phyloP scores from a whole-genome alignment of 306 rosid species.

The Vigna radiata region DNA sequence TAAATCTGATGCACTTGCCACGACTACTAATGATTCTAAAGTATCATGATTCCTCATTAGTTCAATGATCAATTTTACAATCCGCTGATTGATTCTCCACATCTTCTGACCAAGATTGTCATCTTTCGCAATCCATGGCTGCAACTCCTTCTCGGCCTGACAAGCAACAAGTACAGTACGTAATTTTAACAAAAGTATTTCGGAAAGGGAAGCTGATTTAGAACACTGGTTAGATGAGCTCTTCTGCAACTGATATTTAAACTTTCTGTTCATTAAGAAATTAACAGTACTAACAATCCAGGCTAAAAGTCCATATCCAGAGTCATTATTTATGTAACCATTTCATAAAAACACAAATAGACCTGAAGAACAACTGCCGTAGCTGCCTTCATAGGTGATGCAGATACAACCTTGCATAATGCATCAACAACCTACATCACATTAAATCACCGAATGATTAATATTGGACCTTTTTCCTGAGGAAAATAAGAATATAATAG shows the following conservation, averaged over 20 bases:
- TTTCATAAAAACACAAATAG: constrained; percentile 42
- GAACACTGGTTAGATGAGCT: constrained; percentile 6
- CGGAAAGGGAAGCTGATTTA: constrained; percentile 14
- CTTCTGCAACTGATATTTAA: constrained; percentile 25
- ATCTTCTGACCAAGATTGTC: constrained; percentile 79
- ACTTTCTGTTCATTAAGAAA: background rate
- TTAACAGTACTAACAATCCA: background rate
- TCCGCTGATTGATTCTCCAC: constrained; percentile 87
- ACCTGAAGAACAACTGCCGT: constrained; percentile 92
- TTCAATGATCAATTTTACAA: constrained; percentile 77
- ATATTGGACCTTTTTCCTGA: constrained; percentile 3
- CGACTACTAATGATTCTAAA: constrained; percentile 75
- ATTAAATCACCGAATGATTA: constrained; percentile 36
- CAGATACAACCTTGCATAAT: constrained; percentile 84
- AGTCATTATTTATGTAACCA: constrained; percentile 13
- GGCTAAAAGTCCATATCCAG: constrained; percentile 29
- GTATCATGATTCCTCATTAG: constrained; percentile 85
- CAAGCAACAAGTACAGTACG: constrained; percentile 48
- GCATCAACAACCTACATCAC: constrained; percentile 81
- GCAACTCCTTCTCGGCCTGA: constrained; percentile 88
- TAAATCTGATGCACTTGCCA: constrained; percentile 86
- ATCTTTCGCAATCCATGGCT: constrained; percentile 91
- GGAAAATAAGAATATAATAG: constrained; percentile 10
- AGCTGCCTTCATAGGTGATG: constrained; percentile 82
- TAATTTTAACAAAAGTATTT: background rate